These are phyloP conservation scores for Closterium sp. DNA, from an alignment of 139 green algal genomes.

Conservation along the genomic window DNA sequence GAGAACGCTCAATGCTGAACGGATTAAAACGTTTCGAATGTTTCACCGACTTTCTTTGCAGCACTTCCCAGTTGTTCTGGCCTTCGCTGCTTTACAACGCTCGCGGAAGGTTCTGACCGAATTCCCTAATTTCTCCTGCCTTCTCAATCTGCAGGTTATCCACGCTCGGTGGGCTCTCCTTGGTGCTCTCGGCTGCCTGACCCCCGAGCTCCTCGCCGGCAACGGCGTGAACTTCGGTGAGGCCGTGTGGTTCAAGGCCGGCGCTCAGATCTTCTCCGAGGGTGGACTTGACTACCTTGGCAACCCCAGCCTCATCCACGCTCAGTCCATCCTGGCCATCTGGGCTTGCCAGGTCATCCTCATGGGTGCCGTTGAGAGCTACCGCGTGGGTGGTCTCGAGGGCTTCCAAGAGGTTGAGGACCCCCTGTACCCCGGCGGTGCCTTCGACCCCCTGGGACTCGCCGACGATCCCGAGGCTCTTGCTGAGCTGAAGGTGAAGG, in stretches of 20 bases:
- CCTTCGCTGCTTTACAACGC: too few relatives aligned
- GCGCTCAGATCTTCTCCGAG: slow-evolving; percentile 84
- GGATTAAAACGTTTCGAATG: too few relatives aligned
- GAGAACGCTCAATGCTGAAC: too few relatives aligned
- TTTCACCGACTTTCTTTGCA: too few relatives aligned
- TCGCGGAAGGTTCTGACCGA: too few relatives aligned
- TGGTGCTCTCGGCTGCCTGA: slow-evolving; percentile 66
- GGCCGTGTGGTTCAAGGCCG: slow-evolving; percentile 90
- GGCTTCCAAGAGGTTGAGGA: slow-evolving; percentile 60
- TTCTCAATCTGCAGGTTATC: slow-evolving; percentile 68
- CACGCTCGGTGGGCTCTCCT: slow-evolving; percentile 88
- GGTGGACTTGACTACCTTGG: slow-evolving; percentile 81
- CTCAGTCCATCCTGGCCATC: slow-evolving; percentile 42
- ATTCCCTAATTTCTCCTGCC: too few relatives aligned
- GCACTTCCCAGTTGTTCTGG: too few relatives aligned
- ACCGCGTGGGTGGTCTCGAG: slow-evolving; percentile 86
- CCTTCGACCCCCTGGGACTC: slow-evolving; percentile 80
- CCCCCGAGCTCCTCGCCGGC: slow-evolving; percentile 45
- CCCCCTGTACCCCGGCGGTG: slow-evolving; percentile 70
- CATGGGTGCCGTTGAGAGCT: slow-evolving; percentile 76
- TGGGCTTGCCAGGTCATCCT: slow-evolving; percentile 53
- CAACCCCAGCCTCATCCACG: slow-evolving; percentile 66
- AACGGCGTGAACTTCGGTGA: slow-evolving; percentile 46
- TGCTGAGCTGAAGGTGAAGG: slow-evolving; percentile 88
- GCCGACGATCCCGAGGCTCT: slow-evolving; percentile 90